These are phyloP conservation scores for Eucommia ulmoides DNA, from an alignment of 257 asterid genomes.

Conservation along the genomic window DNA sequence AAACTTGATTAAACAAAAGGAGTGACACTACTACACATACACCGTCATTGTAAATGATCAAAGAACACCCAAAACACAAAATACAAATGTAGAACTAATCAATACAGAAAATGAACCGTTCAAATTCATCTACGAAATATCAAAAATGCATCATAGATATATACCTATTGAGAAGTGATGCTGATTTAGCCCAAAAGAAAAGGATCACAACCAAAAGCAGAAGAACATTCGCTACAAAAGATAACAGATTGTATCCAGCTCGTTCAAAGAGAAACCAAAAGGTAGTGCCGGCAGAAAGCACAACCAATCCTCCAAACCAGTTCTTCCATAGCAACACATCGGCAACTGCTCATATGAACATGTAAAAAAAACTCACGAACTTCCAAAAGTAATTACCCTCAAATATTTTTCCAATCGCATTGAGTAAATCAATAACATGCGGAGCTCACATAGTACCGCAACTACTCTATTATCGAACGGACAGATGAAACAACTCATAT, in stretches of 20 bases:
- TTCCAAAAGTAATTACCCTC: too few relatives aligned
- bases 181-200: conserved; percentile 92
- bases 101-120: neutral
- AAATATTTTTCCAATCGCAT: too few relatives aligned
- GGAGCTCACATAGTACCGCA: neutral
- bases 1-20: too few relatives aligned
- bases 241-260: conserved; percentile 68
- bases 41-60: too few relatives aligned
- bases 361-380: neutral
- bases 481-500: neutral
- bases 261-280: conserved; percentile 80
- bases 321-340: conserved; percentile 77
- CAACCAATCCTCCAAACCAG: conserved; percentile 33
- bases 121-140: neutral
- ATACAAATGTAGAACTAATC: conserved; percentile 49
- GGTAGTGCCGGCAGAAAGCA: conserved; percentile 58
- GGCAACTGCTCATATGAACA: conserved; percentile 44
- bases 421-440: neutral
- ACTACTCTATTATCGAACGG: neutral
- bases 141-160: neutral
- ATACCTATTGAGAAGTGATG: conserved; percentile 86
- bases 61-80: conserved; percentile 10
- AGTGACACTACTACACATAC: too few relatives aligned
- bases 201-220: conserved; percentile 67
- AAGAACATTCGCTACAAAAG: conserved; percentile 67